These are phyloP conservation scores for Tylopilus cervinicoccineus DNA, from an alignment of 768 basidiomycete genomes.

Conservation along the genomic window DNA sequence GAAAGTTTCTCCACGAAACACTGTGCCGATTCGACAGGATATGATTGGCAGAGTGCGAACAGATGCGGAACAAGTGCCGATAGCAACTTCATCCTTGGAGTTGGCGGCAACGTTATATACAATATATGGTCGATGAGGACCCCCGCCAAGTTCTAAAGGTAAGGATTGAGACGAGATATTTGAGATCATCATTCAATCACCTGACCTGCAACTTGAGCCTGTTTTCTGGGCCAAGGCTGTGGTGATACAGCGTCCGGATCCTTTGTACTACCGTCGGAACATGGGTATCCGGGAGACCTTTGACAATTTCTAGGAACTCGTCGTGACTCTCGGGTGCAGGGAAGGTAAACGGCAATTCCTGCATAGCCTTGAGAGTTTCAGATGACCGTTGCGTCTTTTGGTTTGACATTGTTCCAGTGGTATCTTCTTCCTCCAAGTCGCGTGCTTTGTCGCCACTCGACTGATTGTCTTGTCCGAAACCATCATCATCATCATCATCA, in stretches of 20 bases:
- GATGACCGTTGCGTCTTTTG: constrained; percentile 34
- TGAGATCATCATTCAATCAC: constrained; percentile 1
- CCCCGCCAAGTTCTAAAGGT: constrained; percentile 57
- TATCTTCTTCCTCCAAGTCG: constrained; percentile 32
- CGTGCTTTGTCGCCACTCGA: constrained; percentile 38
- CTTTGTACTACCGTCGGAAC: constrained; percentile 81
- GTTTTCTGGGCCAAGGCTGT: constrained; percentile 88
- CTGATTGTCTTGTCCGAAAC: constrained; percentile 32
- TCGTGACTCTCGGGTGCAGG: constrained; percentile 83
- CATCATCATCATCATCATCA: constrained; percentile 30
- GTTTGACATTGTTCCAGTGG: constrained; percentile 36
- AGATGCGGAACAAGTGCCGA: constrained; percentile 74
- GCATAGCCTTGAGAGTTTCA: constrained; percentile 27
- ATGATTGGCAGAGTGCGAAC: constrained; percentile 69
- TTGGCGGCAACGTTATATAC: constrained; percentile 61
- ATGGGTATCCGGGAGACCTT: constrained; percentile 65
- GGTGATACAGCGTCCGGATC: constrained; percentile 87
- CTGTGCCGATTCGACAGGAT: constrained; percentile 76
- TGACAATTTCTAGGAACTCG: constrained; percentile 83
- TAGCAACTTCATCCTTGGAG: constrained; percentile 57
- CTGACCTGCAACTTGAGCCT: constrained; percentile 87
- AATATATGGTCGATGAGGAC: constrained; percentile 89
- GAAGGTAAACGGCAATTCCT: constrained; percentile 90
- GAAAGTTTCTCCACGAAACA: constrained; percentile 78
- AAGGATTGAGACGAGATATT: not conserved